These are phyloP conservation scores for Fusarium avenaceum DNA, from an alignment of 2,329 filamentous ascomycete genomes.

Conservation along the genomic window DNA sequence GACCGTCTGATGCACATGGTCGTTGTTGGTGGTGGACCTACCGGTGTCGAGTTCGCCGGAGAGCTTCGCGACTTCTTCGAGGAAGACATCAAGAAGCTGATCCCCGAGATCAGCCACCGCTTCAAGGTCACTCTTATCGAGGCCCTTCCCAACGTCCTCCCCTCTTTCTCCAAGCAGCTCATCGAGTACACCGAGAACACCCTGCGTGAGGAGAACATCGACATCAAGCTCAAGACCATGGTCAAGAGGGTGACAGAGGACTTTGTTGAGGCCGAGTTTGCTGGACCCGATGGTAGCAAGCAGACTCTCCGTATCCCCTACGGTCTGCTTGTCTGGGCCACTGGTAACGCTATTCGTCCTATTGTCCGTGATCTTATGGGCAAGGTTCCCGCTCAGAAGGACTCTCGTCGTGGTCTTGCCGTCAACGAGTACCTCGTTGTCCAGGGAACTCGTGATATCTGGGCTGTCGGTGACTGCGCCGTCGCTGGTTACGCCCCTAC, in stretches of 20 bases:
- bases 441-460: constrained; percentile 96
- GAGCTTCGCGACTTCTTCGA: constrained; percentile 99
- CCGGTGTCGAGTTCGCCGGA: constrained; percentile 97
- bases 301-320: constrained; percentile 86
- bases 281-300: constrained; percentile 87
- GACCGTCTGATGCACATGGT: constrained; percentile 98
- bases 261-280: constrained; percentile 90
- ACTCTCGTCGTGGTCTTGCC: constrained; percentile 92
- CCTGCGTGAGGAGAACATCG: constrained; percentile 98
- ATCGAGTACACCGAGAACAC: constrained; percentile 99
- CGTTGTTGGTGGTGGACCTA: constrained; percentile 92
- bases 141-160: constrained; percentile 94
- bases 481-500: constrained; percentile 98
- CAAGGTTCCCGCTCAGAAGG: constrained; percentile 93
- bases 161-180: constrained; percentile 98
- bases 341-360: constrained; percentile 92
- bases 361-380: constrained; percentile 92
- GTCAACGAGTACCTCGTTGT: constrained; percentile 99
- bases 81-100: constrained; percentile 96
- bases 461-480: constrained; percentile 97
- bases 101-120: constrained; percentile 93
- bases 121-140: constrained; percentile 99
- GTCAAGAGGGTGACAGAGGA: constrained; percentile 97
- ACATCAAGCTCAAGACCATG: constrained; percentile 98
- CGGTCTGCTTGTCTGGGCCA: constrained; percentile 97